Evolutionary conservation across 2,329 filamentous ascomycete genomes (phyloP).

Genomic region (Harringtonia lauricola): DNA sequence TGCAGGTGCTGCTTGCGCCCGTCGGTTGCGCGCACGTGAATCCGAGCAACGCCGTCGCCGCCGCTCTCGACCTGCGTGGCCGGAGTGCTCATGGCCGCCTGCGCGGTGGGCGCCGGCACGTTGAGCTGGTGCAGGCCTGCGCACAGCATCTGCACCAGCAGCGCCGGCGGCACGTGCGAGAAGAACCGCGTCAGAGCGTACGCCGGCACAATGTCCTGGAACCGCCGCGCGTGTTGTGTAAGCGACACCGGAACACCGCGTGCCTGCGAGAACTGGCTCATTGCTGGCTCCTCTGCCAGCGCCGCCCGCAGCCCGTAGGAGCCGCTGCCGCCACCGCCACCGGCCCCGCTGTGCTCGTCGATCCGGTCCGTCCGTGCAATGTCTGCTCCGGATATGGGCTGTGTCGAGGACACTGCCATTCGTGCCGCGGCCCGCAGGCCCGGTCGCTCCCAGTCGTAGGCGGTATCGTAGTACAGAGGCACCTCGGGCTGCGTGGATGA

Average conservation of each 20-base stretch:
- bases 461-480: slow-evolving; percentile 56
- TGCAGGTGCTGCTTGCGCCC: slow-evolving; percentile 60
- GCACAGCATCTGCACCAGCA: slow-evolving; percentile 69
- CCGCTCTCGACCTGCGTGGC: slow-evolving; percentile 26
- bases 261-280: slow-evolving; percentile 72
- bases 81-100: slow-evolving; percentile 15
- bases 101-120: slow-evolving; percentile 52
- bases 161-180: slow-evolving; percentile 62
- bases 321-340: slow-evolving; percentile 15
- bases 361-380: slow-evolving; percentile 24
- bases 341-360: slow-evolving; percentile 15
- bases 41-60: slow-evolving; percentile 45
- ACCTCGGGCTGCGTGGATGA: slow-evolving; percentile 47
- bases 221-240: slow-evolving; percentile 80
- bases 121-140: slow-evolving; percentile 79
- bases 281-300: slow-evolving; percentile 76
- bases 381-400: slow-evolving; percentile 29
- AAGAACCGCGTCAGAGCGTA: slow-evolving; percentile 88
- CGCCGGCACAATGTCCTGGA: slow-evolving; percentile 82
- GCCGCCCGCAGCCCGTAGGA: slow-evolving; percentile 33
- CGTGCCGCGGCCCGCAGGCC: slow-evolving; percentile 40
- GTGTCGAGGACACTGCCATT: slow-evolving; percentile 34
- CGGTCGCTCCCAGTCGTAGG: slow-evolving; percentile 84
- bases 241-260: slow-evolving; percentile 72
- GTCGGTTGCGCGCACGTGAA: slow-evolving; percentile 68